Base-by-base conservation (phyloP, 75 land plant genomes). In the Pinus taeda region DNA sequence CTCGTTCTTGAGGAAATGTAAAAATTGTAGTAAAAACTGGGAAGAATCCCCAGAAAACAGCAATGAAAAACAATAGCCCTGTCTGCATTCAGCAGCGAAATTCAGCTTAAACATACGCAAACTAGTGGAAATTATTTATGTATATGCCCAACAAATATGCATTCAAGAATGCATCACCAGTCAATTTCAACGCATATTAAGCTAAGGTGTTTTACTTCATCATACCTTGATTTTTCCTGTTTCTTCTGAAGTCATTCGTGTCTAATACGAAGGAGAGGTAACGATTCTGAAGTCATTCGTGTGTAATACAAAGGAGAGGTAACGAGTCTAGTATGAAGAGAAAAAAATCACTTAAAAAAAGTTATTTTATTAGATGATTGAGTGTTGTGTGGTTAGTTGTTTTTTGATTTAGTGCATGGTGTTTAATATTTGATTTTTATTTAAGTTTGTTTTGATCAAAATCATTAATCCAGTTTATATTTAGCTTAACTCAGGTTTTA, bases 1-100 rank as follows among this genome's bases (percentile, higher is more conserved):
- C 97, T 79, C 99, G 86, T 74, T 96, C 99, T 90, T 90, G 95
- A 57, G 97, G 93, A 78, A 96, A 96, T 29, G 97, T 90, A 76
- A 91, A 92, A 66, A 96, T 88, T 45, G 99, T 93, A 20, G 91
- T 89, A 79, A 92, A 92, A 18, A 96, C 89, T n/a, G 99, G 99
- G 63, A 96, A 90, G 86, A 93, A 90, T 56, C 93, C 93, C 97
- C 99, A 96, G 73, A 90, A 96, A 0, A 94, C 92, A 37, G 90
- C 83, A 59, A 94, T 88, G 83, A 96, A 96, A 84, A 96, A 96
- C 30, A 96, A 69, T 59, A 96, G 74, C 6, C 91, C 95, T 59
- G 84, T 83, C 87, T 93, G 93, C 79, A 80, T 6, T 15, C 12
- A 77, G 21, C 5, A 55, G 24, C 42, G 9, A 58, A 21, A 61